phyloP scores from a whole-genome alignment of 495 filamentous ascomycete species.

The Cercophora samala region DNA sequence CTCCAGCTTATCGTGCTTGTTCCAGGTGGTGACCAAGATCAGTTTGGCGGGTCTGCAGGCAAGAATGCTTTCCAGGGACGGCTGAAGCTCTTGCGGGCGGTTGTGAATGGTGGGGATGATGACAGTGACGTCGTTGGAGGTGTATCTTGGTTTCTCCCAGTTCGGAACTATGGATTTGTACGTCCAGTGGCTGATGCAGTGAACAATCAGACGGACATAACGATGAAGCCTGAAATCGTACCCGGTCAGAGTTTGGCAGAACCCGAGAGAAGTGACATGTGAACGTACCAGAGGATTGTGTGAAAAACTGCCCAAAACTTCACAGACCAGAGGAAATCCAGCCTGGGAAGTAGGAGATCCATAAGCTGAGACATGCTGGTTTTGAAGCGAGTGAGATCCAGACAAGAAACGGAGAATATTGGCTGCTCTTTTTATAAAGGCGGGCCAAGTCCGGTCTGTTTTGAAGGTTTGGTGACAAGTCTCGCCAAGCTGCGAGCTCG shows the following conservation, averaged over 20 bases:
- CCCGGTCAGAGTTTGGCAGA: not conserved
- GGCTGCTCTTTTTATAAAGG: not conserved
- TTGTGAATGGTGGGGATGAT: constrained; percentile 57
- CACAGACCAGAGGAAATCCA: constrained; percentile 41
- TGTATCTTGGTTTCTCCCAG: constrained; percentile 44
- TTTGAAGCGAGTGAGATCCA: constrained; percentile 13
- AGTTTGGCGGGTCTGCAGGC: constrained; percentile 51
- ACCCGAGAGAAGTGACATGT: not conserved
- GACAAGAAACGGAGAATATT: not conserved
- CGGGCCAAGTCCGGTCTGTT: not conserved
- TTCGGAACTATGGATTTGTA: constrained; percentile 47
- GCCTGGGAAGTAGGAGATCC: constrained; percentile 35
- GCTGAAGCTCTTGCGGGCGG: constrained; percentile 49
- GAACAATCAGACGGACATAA: constrained; percentile 53
- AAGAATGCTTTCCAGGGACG: constrained; percentile 53
- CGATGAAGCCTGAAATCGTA: constrained; percentile 42
- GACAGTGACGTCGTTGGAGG: constrained; percentile 53
- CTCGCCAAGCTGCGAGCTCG: constrained; percentile 11
- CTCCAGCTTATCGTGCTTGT: constrained; percentile 47
- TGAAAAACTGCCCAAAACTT: constrained; percentile 37
- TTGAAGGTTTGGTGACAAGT: constrained; percentile 5
- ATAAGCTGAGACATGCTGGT: constrained; percentile 33
- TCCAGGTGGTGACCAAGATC: constrained; percentile 54
- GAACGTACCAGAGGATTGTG: constrained; percentile 43
- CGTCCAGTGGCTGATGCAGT: constrained; percentile 49